phyloP scores from a whole-genome alignment of 768 basidiomycete genomes.

The Pulveroboletus ravenelii region DNA sequence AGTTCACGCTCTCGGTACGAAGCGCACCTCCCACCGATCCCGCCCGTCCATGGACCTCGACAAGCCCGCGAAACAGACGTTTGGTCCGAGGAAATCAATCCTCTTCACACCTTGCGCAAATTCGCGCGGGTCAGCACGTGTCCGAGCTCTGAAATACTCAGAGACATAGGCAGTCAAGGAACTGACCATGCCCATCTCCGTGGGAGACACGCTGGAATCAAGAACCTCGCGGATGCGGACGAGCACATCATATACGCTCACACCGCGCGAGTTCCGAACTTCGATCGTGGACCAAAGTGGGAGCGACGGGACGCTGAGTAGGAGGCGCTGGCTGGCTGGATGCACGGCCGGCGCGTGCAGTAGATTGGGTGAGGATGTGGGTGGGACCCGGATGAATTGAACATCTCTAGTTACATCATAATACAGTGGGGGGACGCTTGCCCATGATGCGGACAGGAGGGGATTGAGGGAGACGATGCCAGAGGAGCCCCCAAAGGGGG shows the following conservation, averaged over 20 bases:
- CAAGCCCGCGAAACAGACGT: slow-evolving; percentile 30
- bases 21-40: slow-evolving; percentile 28
- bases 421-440: slow-evolving; percentile 12
- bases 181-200: slow-evolving; percentile 27
- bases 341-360: slow-evolving; percentile 22
- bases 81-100: slow-evolving; percentile 35
- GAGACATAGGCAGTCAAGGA: slow-evolving; percentile 16
- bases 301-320: slow-evolving; percentile 18
- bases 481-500: slow-evolving; percentile 9
- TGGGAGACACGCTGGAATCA: slow-evolving; percentile 19
- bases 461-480: slow-evolving; percentile 22
- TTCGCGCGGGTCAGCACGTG: slow-evolving; percentile 31
- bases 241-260: slow-evolving; percentile 29
- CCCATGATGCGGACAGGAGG: slow-evolving; percentile 18
- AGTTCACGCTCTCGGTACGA: slow-evolving; percentile 18
- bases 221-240: slow-evolving; percentile 26
- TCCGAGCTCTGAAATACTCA: slow-evolving; percentile 28
- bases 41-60: slow-evolving; percentile 22
- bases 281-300: slow-evolving; percentile 30
- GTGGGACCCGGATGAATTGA: slow-evolving; percentile 18
- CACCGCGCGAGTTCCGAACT: slow-evolving; percentile 24
- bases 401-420: slow-evolving; percentile 27
- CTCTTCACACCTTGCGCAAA: slow-evolving; percentile 37
- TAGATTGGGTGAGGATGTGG: slow-evolving; percentile 11
- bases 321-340: slow-evolving; percentile 14